Conservation (phyloP, 1,284 basidiomycete species). For the Cutaneotrichosporon arboriforme region DNA sequence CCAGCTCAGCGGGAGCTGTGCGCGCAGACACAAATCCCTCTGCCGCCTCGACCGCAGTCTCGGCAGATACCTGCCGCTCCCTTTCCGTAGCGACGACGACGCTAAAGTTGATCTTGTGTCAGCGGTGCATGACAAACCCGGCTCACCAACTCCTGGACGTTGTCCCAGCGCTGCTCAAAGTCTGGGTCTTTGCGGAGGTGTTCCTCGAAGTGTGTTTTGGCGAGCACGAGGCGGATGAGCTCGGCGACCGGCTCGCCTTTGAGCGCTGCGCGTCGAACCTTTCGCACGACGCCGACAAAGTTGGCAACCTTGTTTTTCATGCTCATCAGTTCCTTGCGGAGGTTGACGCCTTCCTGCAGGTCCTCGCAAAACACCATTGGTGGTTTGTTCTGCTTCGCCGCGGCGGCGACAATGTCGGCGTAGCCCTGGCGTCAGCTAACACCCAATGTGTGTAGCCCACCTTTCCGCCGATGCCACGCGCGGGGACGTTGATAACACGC, state of each 20-base stretch:
- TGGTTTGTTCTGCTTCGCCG: slow-evolving; percentile 55
- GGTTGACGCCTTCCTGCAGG: slow-evolving; percentile 56
- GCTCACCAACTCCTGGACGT: slow-evolving; percentile 76
- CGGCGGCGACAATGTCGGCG: slow-evolving; percentile 56
- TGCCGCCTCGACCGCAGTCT: slow-evolving; percentile 9
- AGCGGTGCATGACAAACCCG: background rate
- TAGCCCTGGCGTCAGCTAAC: slow-evolving; percentile 53
- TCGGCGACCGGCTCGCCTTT: slow-evolving; percentile 59
- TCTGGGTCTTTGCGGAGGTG: slow-evolving; percentile 70
- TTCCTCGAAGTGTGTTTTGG: slow-evolving; percentile 61
- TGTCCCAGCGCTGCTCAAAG: slow-evolving; percentile 73
- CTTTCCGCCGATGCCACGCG: slow-evolving; percentile 76
- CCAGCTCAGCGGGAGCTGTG: slow-evolving; percentile 18
- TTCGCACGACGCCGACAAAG: slow-evolving; percentile 59
- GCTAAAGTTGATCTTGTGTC: slow-evolving; percentile 41
- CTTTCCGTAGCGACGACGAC: slow-evolving; percentile 43
- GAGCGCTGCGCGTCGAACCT: slow-evolving; percentile 56
- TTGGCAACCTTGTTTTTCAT: slow-evolving; percentile 59
- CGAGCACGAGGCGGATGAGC: slow-evolving; percentile 60
- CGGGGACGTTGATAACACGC: slow-evolving; percentile 72
- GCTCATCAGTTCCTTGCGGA: slow-evolving; percentile 55
- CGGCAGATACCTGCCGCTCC: slow-evolving; percentile 19
- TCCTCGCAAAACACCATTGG: slow-evolving; percentile 60
- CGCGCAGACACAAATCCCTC: slow-evolving; percentile 28
- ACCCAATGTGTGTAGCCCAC: no score